phyloP scores from a whole-genome alignment of 1,139 yeast genomes.

The Kodamaea arcana region DNA sequence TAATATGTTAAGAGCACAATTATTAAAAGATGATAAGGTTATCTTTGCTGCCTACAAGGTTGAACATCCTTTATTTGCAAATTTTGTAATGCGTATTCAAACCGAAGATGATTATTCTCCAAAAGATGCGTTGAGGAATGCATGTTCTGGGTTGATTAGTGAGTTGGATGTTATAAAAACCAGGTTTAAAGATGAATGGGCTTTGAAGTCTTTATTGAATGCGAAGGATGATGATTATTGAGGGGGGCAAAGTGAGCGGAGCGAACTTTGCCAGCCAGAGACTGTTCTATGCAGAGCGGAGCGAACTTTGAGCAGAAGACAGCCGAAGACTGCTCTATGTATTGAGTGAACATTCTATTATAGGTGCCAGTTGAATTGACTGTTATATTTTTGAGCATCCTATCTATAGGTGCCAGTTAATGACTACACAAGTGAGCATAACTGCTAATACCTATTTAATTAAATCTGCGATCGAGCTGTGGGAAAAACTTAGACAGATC shows the following conservation, averaged over 20 bases:
- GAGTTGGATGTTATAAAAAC: slow-evolving; percentile 72
- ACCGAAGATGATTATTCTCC: slow-evolving; percentile 95
- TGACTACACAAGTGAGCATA: no score
- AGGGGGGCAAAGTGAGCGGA: background rate
- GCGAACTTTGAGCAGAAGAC: no score
- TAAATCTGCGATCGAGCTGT: no score
- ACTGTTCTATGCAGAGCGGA: no score
- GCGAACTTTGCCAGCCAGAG: no score
- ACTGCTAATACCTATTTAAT: no score
- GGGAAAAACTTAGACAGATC: no score
- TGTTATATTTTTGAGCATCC: no score
- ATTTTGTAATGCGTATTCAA: slow-evolving; percentile 87
- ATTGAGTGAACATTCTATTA: no score
- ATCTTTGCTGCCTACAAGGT: slow-evolving; percentile 95
- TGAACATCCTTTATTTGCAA: slow-evolving; percentile 96
- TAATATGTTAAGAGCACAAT: slow-evolving; percentile 79
- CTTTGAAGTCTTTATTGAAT: slow-evolving; percentile 66
- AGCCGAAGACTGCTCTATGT: no score
- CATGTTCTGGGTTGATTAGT: slow-evolving; percentile 77
- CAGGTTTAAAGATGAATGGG: slow-evolving; percentile 90
- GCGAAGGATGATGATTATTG: slow-evolving; percentile 48
- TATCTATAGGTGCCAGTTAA: no score
- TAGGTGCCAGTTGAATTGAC: no score
- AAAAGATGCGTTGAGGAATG: slow-evolving; percentile 81
- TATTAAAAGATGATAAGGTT: slow-evolving; percentile 80